Percentiles rank a stretch among this genome's conserved stretches.
These are phyloP conservation scores for Apiotrichum siamense DNA, from an alignment of 1,284 basidiomycete genomes.

Conservation along the genomic window DNA sequence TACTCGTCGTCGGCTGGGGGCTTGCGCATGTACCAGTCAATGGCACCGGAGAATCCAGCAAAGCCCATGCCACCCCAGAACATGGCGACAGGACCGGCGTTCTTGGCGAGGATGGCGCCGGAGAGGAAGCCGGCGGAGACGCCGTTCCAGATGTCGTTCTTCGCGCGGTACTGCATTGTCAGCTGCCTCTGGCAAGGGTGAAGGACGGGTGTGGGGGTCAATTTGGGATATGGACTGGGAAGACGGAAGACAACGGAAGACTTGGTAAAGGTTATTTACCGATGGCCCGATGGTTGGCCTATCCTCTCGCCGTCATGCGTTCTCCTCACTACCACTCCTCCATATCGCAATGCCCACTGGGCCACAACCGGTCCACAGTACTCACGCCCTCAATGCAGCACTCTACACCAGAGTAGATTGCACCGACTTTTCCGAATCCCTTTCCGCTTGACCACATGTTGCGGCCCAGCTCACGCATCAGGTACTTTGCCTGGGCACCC, in stretches of 20 bases:
- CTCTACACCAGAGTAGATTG: constrained; percentile 86
- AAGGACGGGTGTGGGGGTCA: not conserved
- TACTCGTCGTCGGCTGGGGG: constrained; percentile 72
- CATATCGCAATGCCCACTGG: no score
- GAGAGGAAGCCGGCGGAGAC: constrained; percentile 51
- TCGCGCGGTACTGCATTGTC: constrained; percentile 74
- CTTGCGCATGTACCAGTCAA: constrained; percentile 77
- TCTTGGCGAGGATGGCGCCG: constrained; percentile 74
- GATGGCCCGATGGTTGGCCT: no score
- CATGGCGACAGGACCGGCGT: constrained; percentile 74
- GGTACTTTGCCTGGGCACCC: constrained; percentile 60
- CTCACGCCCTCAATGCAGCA: constrained; percentile 92
- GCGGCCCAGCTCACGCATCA: constrained; percentile 91
- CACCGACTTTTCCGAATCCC: constrained; percentile 92
- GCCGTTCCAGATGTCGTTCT: constrained; percentile 84
- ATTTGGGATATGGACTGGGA: no score
- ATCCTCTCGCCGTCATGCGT: no score
- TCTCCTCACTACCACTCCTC: no score
- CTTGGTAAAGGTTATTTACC: no score
- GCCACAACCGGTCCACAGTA: constrained; percentile 36
- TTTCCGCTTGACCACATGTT: constrained; percentile 87
- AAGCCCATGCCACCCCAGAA: constrained; percentile 79
- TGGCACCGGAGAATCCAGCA: constrained; percentile 81
- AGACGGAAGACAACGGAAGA: not conserved
- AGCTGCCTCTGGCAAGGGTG: not conserved